A percentile compares a stretch with the other conserved stretches of the same genome.
These are phyloP conservation scores for Candida hungchunana DNA, from an alignment of 805 yeast species.

Conservation along the genomic window DNA sequence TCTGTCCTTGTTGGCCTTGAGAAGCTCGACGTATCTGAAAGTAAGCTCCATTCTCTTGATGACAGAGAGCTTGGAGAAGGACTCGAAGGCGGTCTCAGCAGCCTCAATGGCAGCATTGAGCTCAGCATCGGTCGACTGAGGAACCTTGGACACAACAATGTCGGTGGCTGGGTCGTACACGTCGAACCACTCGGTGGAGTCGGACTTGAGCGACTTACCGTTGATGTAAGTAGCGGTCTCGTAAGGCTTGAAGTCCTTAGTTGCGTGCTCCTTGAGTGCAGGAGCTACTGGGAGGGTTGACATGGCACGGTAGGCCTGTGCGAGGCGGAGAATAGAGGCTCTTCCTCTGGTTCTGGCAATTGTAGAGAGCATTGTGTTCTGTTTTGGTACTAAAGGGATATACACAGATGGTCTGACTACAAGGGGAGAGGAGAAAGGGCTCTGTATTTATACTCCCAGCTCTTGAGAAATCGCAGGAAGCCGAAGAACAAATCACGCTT, in stretches of 20 bases:
- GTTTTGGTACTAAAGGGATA: not conserved
- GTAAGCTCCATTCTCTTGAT: constrained; percentile 59
- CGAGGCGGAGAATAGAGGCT: constrained; percentile 9
- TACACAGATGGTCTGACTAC: not conserved
- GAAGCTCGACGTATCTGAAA: constrained; percentile 61
- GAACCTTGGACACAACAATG: constrained; percentile 59
- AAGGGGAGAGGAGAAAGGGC: too few relatives aligned
- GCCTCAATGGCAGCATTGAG: constrained; percentile 60
- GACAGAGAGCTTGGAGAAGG: constrained; percentile 47
- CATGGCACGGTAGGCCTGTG: constrained; percentile 16
- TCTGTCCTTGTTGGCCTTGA: constrained; percentile 62
- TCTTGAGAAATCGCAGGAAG: too few relatives aligned
- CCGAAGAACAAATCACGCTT: too few relatives aligned
- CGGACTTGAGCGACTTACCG: constrained; percentile 43
- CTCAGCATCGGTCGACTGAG: constrained; percentile 67
- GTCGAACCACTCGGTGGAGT: constrained; percentile 57
- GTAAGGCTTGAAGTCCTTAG: constrained; percentile 39
- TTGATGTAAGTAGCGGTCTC: constrained; percentile 46
- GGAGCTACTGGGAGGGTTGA: constrained; percentile 25
- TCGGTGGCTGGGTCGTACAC: constrained; percentile 76
- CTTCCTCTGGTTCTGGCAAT: constrained; percentile 13
- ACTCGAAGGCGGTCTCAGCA: constrained; percentile 57
- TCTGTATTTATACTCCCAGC: too few relatives aligned
- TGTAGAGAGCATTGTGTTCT: constrained; percentile 11
- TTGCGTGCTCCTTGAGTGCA: constrained; percentile 40